Base-by-base conservation (phyloP, 2,329 filamentous ascomycete genomes). In the Diaporthe amygdali region DNA sequence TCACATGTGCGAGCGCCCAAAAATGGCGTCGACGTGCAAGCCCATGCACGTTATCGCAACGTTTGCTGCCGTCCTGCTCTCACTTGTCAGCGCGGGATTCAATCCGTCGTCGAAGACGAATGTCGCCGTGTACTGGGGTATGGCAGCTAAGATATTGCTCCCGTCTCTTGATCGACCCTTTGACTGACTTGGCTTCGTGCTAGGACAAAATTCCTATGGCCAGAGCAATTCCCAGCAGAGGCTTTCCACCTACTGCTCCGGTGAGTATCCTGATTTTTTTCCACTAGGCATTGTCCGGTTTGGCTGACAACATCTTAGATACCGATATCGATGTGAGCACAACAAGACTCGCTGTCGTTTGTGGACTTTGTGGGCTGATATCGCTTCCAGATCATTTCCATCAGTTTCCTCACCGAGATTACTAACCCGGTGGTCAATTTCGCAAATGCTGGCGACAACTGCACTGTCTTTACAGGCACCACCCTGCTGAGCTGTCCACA, bases 91-190 rank as follows among this genome's bases (percentile, higher is more conserved):
- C 41, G 84, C 83, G 25, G 84, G 82, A 15, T 87, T 89, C 74
- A 80, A 85, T 72, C 72, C 86, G 5, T 77, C 76, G n/a, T 83
- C 85, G 1, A 75, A 77, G 2, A 83, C 79, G 63, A 93, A 92
- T 75, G 77, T 93, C 68, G 90, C 87, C 32, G 84, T 92, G 2
- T 93, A 93, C 79, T 93, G 91, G 91, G 91, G 90, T 82, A 80
- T 76, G 80, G 68, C 68, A 39, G 30, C 9, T 44, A 15, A 66
- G 9, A 64, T 15, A 34, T 74, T 14, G 76, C 46, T 61, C 20
- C 25, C 9, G 17, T 17, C 20, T n/a, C 4, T 25, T 8, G 15
- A 4, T 54, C 37, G 10, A 7, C 10, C 15, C 14, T 7, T n/a
- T 59, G 52, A 34, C 64, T 66, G 39, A 71, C 39, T 30, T 41